These are phyloP conservation scores for Rubroboletus pulcherrimus DNA, from an alignment of 768 basidiomycete genomes.

Conservation along the genomic window DNA sequence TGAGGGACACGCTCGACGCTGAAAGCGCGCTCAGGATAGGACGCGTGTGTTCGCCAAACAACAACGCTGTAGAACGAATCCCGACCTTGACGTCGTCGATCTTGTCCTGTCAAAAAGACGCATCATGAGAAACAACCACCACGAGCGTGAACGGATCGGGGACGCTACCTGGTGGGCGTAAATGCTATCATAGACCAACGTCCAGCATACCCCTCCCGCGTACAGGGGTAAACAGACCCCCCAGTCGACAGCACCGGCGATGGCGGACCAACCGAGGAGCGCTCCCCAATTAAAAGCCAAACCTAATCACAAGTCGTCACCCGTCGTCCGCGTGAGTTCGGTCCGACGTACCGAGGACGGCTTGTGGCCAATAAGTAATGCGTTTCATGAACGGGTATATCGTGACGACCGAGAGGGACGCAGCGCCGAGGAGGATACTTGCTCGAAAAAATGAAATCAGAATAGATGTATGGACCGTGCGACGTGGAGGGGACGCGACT, in stretches of 20 bases:
- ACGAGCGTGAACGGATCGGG: no score
- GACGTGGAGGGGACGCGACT: no score
- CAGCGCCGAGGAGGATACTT: constrained; percentile 89
- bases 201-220: constrained; percentile 87
- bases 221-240: constrained; percentile 81
- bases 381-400: constrained; percentile 98
- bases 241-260: constrained; percentile 81
- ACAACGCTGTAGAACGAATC: constrained; percentile 90
- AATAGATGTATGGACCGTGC: background rate
- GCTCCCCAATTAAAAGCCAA: constrained; percentile 98
- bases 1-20: constrained; percentile 62
- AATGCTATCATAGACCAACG: constrained; percentile 94
- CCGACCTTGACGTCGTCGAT: constrained; percentile 80
- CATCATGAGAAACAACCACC: background rate
- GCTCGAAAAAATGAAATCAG: background rate
- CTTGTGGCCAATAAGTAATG: constrained; percentile 94
- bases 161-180: constrained; percentile 87
- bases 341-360: constrained; percentile 72
- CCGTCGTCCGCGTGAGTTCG: background rate
- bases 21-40: constrained; percentile 75
- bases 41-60: constrained; percentile 77
- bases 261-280: constrained; percentile 93
- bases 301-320: constrained; percentile 41
- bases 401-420: constrained; percentile 82
- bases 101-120: constrained; percentile 68